Conservation (phyloP, 768 basidiomycete genomes). For the Rossbeevera mucosa region DNA sequence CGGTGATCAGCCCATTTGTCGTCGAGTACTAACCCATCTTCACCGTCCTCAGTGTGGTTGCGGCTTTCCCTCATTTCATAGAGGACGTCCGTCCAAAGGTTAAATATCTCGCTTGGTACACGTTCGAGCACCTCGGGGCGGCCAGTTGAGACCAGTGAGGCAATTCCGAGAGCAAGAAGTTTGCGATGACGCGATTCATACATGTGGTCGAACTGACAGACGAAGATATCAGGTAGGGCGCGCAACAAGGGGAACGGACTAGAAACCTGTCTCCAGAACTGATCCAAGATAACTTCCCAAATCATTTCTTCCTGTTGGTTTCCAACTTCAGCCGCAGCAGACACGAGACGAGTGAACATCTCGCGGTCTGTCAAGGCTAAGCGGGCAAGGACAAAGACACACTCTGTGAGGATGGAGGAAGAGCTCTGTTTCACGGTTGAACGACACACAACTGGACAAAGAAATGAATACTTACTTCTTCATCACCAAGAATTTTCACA, state of each 20-base stretch:
- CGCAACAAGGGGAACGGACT: background rate
- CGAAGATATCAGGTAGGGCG: background rate
- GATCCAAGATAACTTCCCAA: conserved; percentile 65
- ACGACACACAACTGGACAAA: conserved; percentile 1
- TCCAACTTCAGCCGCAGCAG: conserved; percentile 49
- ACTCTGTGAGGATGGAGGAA: conserved; percentile 51
- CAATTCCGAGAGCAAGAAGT: conserved; percentile 77
- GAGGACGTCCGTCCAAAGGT: conserved; percentile 86
- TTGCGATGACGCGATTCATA: conserved; percentile 83
- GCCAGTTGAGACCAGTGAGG: conserved; percentile 70
- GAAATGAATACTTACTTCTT: conserved; percentile 48
- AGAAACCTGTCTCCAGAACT: conserved; percentile 78
- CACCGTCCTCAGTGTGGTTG: conserved; percentile 33
- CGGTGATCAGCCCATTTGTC: background rate
- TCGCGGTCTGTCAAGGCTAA: conserved; percentile 61
- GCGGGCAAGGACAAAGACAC: conserved; percentile 70
- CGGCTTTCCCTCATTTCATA: conserved; percentile 78
- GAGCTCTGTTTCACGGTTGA: conserved; percentile 24
- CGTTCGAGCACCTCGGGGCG: conserved; percentile 67
- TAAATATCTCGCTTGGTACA: conserved; percentile 72
- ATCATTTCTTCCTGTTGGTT: conserved; percentile 49
- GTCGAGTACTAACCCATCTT: conserved; percentile 29
- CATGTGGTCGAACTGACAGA: conserved; percentile 80
- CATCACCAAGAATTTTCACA: conserved; percentile 55
- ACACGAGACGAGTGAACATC: conserved; percentile 69